Base-by-base conservation (phyloP, 108 stramenopile genomes). In the Bacterosira constricta region DNA sequence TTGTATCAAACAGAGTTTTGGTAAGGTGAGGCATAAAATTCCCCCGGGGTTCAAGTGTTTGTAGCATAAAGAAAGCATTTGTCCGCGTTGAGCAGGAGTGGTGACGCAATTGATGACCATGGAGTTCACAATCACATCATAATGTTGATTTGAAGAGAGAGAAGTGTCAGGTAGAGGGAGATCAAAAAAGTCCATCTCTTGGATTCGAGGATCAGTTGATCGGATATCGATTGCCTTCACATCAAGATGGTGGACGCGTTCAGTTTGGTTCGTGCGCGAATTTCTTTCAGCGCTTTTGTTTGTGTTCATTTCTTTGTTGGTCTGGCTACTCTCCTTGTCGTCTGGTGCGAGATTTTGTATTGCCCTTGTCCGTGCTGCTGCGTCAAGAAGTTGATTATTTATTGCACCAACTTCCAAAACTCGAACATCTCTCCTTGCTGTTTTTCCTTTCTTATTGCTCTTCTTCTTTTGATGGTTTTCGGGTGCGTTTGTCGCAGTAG, bases 101-200 rank as follows among this genome's bases (percentile, higher is more conserved):
- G 93, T 89, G 29, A 98, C 94, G 70, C 92, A 98, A 56, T 98
- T 98, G 25, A 98, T 71, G 8, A 98, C 97, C 96, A 98, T 96
- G n/a, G 91, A 90, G 57, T 95, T 96, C 10, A 79, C 77, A 9
- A 73, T 46, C 11, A 73, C 71, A 35, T 82, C 77, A 30, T 67
- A 78, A n/a, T 41, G 62, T 25, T 20, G 32, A 50, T 47, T 25
- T 29, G 70, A 17, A 59, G 49, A 6, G 1, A 32, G 63, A 36
- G 54, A 55, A 17, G 51, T 52, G 25, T 4, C 49, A 18, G 50
- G 34, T 35, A 13, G 46, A 35, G 18, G 63, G 12, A 25, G 69
- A 29, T 81, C 67, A 45, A 96, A 83, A 77, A 98, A 98, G 76
- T 98, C 96, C 8, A 70, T 64, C 68, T 95, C 87, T 80, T 96